Conservation (phyloP, 1,139 yeast genomes). For the Candida dubliniensis region DNA sequence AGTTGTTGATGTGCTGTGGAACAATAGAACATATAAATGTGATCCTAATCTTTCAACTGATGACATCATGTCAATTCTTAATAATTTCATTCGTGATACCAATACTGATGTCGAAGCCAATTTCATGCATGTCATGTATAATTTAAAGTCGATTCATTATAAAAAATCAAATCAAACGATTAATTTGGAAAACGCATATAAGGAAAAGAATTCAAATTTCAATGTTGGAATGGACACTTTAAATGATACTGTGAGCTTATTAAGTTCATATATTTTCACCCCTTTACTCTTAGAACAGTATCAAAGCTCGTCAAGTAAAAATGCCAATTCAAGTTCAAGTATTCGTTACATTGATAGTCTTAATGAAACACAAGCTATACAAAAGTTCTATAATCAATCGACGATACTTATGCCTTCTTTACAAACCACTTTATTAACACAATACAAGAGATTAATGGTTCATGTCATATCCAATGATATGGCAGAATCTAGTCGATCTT, state of each 20-base stretch:
- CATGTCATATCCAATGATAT: constrained; percentile 32
- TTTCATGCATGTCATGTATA: constrained; percentile 53
- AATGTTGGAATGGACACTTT: constrained; percentile 32
- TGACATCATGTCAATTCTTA: constrained; percentile 35
- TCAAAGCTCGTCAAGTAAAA: neutral
- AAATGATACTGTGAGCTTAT: constrained; percentile 21
- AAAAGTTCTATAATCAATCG: constrained; percentile 24
- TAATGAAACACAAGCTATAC: neutral
- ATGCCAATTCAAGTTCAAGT: constrained; percentile 6
- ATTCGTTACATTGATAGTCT: neutral
- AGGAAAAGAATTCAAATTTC: constrained; percentile 7
- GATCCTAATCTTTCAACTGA: constrained; percentile 45
- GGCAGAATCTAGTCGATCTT: constrained; percentile 19
- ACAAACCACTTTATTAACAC: constrained; percentile 40
- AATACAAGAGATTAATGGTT: constrained; percentile 42
- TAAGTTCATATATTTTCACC: constrained; percentile 25
- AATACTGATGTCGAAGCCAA: constrained; percentile 59
- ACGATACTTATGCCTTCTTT: constrained; percentile 38
- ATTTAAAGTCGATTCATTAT: constrained; percentile 31
- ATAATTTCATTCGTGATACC: constrained; percentile 43
- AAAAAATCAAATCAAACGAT: constrained; percentile 13
- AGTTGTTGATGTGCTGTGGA: constrained; percentile 27
- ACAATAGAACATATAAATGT: constrained; percentile 32
- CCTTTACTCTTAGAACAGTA: constrained; percentile 24
- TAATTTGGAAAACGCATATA: constrained; percentile 9